Conservation (phyloP, 2,329 filamentous ascomycete genomes). For the Lecanosticta acicola region DNA sequence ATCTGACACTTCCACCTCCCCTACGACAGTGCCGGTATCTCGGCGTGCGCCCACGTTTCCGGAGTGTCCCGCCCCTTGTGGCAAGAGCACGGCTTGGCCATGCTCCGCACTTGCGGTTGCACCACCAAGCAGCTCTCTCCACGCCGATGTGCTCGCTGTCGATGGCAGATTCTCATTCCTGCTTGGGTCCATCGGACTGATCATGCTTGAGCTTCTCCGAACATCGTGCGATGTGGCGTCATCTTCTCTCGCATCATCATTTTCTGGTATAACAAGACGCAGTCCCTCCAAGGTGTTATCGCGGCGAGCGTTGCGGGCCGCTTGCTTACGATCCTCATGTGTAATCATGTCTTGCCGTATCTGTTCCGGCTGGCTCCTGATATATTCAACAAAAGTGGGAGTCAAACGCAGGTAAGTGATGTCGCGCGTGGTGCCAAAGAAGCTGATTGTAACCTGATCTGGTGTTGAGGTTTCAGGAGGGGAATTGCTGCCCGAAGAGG, state of each 20-base stretch:
- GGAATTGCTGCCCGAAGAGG: background rate
- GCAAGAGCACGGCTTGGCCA: too few relatives aligned
- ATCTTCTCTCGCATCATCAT: background rate
- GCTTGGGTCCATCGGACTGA: background rate
- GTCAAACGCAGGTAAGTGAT: background rate
- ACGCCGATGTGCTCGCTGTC: background rate
- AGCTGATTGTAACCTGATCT: background rate
- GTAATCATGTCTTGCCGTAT: background rate
- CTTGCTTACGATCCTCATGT: background rate
- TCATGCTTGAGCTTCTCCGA: background rate
- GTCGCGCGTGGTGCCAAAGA: background rate
- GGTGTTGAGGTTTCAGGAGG: background rate
- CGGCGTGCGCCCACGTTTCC: too few relatives aligned
- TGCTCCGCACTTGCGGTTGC: too few relatives aligned
- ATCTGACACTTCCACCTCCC: too few relatives aligned
- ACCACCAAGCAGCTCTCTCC: too few relatives aligned
- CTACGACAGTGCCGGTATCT: too few relatives aligned
- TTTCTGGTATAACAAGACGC: background rate
- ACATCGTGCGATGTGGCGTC: background rate
- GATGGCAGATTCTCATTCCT: background rate
- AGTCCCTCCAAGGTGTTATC: background rate
- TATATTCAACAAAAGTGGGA: background rate
- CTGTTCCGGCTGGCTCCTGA: background rate
- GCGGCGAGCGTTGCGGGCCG: background rate
- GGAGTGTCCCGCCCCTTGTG: too few relatives aligned